Evolutionary conservation across 2,329 filamentous ascomycete species (phyloP).

Genomic region (Coniochaeta ligniaria): DNA sequence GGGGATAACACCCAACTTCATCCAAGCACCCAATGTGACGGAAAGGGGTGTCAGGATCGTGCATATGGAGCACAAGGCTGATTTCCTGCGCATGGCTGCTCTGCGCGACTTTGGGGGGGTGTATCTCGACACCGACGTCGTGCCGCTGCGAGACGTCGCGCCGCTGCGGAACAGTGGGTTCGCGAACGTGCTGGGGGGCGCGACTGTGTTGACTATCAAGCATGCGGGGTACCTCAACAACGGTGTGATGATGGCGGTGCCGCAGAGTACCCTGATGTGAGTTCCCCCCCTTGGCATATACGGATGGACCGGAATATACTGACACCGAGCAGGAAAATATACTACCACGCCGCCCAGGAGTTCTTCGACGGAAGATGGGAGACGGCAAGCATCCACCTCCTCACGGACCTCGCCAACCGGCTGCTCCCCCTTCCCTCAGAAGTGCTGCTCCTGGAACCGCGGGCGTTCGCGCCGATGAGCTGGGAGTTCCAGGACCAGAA

Average conservation of each 20-base stretch:
- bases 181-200: slow-evolving; percentile 4
- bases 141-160: slow-evolving; percentile 10
- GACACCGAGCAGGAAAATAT: not conserved
- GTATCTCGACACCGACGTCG: slow-evolving; percentile 11
- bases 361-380: slow-evolving; percentile 18
- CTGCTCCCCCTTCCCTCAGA: slow-evolving; percentile 13
- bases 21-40: slow-evolving; percentile 9
- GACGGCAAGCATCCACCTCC: slow-evolving; percentile 11
- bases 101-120: slow-evolving; percentile 10
- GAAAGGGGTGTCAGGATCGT: slow-evolving; percentile 10
- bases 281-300: not conserved
- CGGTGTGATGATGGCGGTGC: slow-evolving; percentile 8
- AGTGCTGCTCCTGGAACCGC: slow-evolving; percentile 17
- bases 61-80: slow-evolving; percentile 11
- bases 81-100: slow-evolving; percentile 8
- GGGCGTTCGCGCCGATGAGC: slow-evolving; percentile 16
- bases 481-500: slow-evolving; percentile 12
- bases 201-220: not conserved
- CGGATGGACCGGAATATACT: not conserved
- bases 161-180: slow-evolving; percentile 11
- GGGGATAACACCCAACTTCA: slow-evolving; percentile 8
- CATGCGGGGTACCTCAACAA: slow-evolving; percentile 6
- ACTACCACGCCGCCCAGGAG: slow-evolving; percentile 8
- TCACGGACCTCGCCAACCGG: slow-evolving; percentile 17
- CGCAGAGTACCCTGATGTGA: slow-evolving; percentile 9